These are phyloP conservation scores for Beta vulgaris DNA, from an alignment of 148 eudicot genomes.

Conservation along the genomic window DNA sequence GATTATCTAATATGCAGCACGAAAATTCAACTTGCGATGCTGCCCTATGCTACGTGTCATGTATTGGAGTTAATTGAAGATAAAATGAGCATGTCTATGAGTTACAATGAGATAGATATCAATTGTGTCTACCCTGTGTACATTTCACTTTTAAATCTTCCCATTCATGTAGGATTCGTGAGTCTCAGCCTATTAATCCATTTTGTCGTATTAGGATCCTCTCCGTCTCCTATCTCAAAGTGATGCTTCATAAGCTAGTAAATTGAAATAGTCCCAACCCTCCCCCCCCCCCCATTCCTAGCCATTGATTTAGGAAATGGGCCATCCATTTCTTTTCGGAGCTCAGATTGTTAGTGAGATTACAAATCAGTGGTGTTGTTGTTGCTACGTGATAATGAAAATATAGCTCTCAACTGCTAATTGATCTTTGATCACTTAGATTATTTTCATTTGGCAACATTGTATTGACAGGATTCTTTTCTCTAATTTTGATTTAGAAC, in stretches of 20 bases:
- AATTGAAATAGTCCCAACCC: no score
- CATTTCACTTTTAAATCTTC: neutral
- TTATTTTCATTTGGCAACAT: neutral
- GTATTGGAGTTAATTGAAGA: neutral
- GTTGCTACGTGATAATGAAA: neutral
- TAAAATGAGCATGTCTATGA: neutral
- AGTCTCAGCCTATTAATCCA: neutral
- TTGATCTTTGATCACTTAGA: neutral
- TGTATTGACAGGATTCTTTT: constrained; percentile 9
- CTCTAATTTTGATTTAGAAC: constrained; percentile 42
- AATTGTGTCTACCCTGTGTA: neutral
- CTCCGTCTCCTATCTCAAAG: no score
- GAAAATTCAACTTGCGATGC: neutral
- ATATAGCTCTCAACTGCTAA: neutral
- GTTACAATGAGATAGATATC: neutral
- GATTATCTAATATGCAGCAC: neutral
- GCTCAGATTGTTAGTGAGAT: neutral
- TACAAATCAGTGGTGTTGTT: neutral
- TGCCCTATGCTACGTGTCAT: neutral
- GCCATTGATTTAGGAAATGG: no score
- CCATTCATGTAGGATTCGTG: neutral
- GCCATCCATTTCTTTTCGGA: no score
- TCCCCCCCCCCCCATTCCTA: no score
- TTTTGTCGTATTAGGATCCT: no score
- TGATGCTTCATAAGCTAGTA: no score